Percentiles rank a stretch among this genome's conserved stretches.
phyloP scores from a whole-genome alignment of 2,329 filamentous ascomycete genomes.

The Penicillium hordei region DNA sequence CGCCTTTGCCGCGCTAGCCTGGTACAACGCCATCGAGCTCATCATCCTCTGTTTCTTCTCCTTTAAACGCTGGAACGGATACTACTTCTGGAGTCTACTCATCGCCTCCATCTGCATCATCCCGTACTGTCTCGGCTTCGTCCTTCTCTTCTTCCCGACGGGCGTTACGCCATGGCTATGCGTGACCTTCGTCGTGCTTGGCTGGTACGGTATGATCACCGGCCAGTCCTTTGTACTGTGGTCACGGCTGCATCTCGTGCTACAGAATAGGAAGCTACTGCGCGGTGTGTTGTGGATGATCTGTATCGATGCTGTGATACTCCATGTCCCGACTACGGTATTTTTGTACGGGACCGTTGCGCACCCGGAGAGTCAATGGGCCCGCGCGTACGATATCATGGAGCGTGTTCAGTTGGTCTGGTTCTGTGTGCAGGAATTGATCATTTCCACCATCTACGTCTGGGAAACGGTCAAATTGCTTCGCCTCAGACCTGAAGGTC shows the following conservation, averaged over 20 bases:
- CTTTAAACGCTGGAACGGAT: slow-evolving; percentile 43
- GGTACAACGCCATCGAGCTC: slow-evolving; percentile 29
- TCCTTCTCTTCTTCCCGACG: slow-evolving; percentile 44
- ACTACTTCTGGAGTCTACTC: slow-evolving; percentile 51
- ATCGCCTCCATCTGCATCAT: slow-evolving; percentile 43
- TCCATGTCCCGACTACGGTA: slow-evolving; percentile 43
- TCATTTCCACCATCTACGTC: slow-evolving; percentile 54
- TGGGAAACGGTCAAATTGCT: slow-evolving; percentile 45
- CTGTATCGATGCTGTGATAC: slow-evolving; percentile 40
- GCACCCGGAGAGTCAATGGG: slow-evolving; percentile 18
- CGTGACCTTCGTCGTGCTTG: slow-evolving; percentile 38
- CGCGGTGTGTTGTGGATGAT: slow-evolving; percentile 46
- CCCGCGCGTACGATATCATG: slow-evolving; percentile 41
- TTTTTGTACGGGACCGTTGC: slow-evolving; percentile 40
- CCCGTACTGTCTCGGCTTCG: slow-evolving; percentile 42
- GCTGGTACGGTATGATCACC: slow-evolving; percentile 47
- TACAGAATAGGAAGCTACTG: slow-evolving; percentile 37
- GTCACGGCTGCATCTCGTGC: slow-evolving; percentile 47
- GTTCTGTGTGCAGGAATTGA: slow-evolving; percentile 55
- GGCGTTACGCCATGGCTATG: slow-evolving; percentile 34
- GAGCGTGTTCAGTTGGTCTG: slow-evolving; percentile 55
- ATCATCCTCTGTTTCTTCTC: slow-evolving; percentile 45
- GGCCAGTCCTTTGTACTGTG: slow-evolving; percentile 50
- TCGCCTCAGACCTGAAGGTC: slow-evolving; percentile 20
- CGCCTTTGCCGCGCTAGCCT: slow-evolving; percentile 23